A percentile compares a stretch with the other conserved stretches of the same genome.
phyloP scores from a whole-genome alignment of 805 yeast species.

The Cyberlindnera japonica region DNA sequence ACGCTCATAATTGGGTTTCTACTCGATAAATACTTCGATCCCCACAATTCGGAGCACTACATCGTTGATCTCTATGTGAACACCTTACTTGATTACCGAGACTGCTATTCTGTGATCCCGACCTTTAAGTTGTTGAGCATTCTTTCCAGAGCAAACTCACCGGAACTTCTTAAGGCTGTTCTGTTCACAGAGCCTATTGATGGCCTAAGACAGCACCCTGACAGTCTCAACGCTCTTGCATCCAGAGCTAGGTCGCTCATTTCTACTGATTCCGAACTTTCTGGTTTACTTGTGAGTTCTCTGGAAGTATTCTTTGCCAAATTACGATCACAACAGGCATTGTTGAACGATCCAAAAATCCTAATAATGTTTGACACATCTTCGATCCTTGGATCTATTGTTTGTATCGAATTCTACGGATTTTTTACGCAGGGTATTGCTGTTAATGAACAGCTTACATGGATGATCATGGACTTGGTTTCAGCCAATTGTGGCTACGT shows the following conservation, averaged over 20 bases:
- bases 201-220: not conserved
- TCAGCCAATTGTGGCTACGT: slow-evolving; percentile 8
- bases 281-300: not conserved
- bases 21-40: slow-evolving; percentile 7
- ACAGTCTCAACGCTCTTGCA: not conserved
- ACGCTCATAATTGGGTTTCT: slow-evolving; percentile 2
- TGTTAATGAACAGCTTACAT: slow-evolving; percentile 5
- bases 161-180: slow-evolving; percentile 1
- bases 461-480: slow-evolving; percentile 5
- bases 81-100: not conserved
- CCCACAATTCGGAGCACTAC: not conserved
- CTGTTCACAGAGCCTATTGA: slow-evolving; percentile 5
- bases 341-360: not conserved
- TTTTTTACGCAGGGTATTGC: slow-evolving; percentile 7
- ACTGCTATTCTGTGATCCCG: not conserved
- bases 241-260: not conserved
- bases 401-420: slow-evolving; percentile 6
- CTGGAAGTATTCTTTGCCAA: not conserved
- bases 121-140: slow-evolving; percentile 5
- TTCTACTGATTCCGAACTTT: not conserved
- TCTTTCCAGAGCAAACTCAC: slow-evolving; percentile 3
- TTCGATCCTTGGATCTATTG: not conserved
- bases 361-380: slow-evolving; percentile 3
- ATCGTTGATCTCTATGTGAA: slow-evolving; percentile 4
- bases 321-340: not conserved